These are phyloP conservation scores for Ceratocystiopsis brevicomis DNA, from an alignment of 2,329 filamentous ascomycete genomes.

Conservation along the genomic window DNA sequence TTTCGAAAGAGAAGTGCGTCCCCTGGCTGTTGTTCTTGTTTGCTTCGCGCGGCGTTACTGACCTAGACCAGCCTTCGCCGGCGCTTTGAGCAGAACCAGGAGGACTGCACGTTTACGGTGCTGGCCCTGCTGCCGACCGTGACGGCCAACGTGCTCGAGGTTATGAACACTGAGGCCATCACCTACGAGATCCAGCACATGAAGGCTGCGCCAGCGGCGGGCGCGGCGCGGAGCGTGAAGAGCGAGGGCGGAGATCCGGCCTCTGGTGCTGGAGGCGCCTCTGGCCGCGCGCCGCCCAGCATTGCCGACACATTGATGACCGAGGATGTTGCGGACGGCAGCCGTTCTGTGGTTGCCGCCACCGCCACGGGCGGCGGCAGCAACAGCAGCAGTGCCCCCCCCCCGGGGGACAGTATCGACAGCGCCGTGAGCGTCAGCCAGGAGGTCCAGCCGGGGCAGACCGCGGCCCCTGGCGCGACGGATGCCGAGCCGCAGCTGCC, in stretches of 20 bases:
- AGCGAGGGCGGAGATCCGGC: conserved; percentile 26
- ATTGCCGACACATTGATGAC: conserved; percentile 52
- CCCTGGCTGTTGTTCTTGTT: not conserved
- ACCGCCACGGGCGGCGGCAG: no score
- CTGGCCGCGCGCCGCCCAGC: conserved; percentile 24
- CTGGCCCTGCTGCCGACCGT: conserved; percentile 87
- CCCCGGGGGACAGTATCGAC: conserved; percentile 22
- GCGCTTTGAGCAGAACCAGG: conserved; percentile 96
- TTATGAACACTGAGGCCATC: conserved; percentile 79
- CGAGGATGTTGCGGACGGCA: conserved; percentile 66
- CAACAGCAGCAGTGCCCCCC: no score
- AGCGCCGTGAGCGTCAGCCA: conserved; percentile 73
- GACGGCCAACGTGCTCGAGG: conserved; percentile 71
- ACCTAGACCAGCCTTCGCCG: conserved; percentile 52
- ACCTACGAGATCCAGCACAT: conserved; percentile 89
- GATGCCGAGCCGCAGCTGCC: not conserved
- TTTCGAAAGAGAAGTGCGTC: conserved; percentile 84
- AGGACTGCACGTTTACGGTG: conserved; percentile 95
- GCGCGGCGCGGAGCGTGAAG: conserved; percentile 25
- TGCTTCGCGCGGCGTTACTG: not conserved
- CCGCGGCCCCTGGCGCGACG: not conserved
- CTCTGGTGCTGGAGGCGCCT: conserved; percentile 14
- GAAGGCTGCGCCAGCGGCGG: conserved; percentile 37
- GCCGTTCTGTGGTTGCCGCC: conserved; percentile 7
- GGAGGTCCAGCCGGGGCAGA: conserved; percentile 33